These are phyloP conservation scores for Backusella westeae DNA, from an alignment of 192 early-diverging fungal species.

Conservation along the genomic window DNA sequence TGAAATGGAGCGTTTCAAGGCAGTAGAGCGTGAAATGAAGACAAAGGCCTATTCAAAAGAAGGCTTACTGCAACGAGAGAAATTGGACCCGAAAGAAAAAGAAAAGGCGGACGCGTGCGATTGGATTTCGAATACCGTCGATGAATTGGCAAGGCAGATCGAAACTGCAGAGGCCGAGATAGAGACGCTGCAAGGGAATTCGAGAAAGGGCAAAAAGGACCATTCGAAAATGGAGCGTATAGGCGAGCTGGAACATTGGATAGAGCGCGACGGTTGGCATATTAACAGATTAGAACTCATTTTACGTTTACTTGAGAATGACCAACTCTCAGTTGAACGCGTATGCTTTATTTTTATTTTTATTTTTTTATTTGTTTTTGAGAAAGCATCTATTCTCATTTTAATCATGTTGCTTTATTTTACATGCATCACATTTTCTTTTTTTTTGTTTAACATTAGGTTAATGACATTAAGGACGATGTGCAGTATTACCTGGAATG, in stretches of 20 bases:
- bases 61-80: constrained; percentile 74
- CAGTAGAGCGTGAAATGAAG: constrained; percentile 97
- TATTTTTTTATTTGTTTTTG: not conserved
- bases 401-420: not conserved
- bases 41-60: constrained; percentile 98
- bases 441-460: constrained; percentile 39
- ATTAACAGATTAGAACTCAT: constrained; percentile 89
- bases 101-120: constrained; percentile 84
- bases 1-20: constrained; percentile 99
- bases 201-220: constrained; percentile 83
- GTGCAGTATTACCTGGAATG: constrained; percentile 90
- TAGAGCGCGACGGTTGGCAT: constrained; percentile 93
- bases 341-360: constrained; percentile 39
- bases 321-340: constrained; percentile 81
- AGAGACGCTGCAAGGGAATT: constrained; percentile 63
- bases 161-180: constrained; percentile 92
- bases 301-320: constrained; percentile 91
- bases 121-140: constrained; percentile 83
- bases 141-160: constrained; percentile 83
- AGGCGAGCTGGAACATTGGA: constrained; percentile 63
- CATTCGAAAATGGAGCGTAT: constrained; percentile 71
- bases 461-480: constrained; percentile 81
- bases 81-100: constrained; percentile 92
- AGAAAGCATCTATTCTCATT: not conserved
- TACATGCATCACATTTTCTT: not conserved